Evolutionary conservation across 495 filamentous ascomycete species (phyloP).

Genomic region (Neurospora tetrasperma): DNA sequence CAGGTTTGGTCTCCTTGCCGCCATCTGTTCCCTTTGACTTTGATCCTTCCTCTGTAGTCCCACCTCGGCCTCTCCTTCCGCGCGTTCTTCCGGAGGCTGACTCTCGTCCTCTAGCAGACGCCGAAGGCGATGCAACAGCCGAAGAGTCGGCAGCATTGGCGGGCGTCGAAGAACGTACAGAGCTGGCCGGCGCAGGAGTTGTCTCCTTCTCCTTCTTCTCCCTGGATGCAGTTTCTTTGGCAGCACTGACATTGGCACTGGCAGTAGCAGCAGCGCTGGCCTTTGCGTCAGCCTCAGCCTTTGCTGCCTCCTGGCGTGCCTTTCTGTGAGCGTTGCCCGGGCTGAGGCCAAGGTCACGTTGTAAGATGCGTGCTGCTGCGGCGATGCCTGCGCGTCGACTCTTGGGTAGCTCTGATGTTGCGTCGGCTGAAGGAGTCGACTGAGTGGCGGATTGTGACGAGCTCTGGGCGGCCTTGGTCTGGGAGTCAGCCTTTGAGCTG

Average conservation of each 20-base stretch:
- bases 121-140: not conserved
- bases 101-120: slow-evolving; percentile 11
- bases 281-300: slow-evolving; percentile 37
- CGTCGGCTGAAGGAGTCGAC: not conserved
- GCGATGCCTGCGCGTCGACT: slow-evolving; percentile 57
- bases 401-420: slow-evolving; percentile 26
- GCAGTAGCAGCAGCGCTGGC: slow-evolving; percentile 19
- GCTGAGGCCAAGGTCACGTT: slow-evolving; percentile 81
- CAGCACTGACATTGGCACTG: slow-evolving; percentile 11
- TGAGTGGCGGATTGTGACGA: not conserved
- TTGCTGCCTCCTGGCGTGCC: slow-evolving; percentile 41
- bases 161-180: slow-evolving; percentile 16
- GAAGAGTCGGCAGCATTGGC: slow-evolving; percentile 15
- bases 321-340: slow-evolving; percentile 46
- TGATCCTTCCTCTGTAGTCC: slow-evolving; percentile 9
- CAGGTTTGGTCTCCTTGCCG: slow-evolving; percentile 10
- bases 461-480: not conserved
- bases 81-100: slow-evolving; percentile 18
- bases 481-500: slow-evolving; percentile 5
- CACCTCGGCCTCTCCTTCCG: slow-evolving; percentile 17
- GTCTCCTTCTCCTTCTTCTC: slow-evolving; percentile 7
- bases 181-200: slow-evolving; percentile 16
- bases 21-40: slow-evolving; percentile 15
- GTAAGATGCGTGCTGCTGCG: slow-evolving; percentile 73
- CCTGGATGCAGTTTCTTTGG: slow-evolving; percentile 24